A percentile compares a stretch with the other conserved stretches of the same genome.
Conservation (phyloP, 768 basidiomycete species). For the Lactarius trivialis region DNA sequence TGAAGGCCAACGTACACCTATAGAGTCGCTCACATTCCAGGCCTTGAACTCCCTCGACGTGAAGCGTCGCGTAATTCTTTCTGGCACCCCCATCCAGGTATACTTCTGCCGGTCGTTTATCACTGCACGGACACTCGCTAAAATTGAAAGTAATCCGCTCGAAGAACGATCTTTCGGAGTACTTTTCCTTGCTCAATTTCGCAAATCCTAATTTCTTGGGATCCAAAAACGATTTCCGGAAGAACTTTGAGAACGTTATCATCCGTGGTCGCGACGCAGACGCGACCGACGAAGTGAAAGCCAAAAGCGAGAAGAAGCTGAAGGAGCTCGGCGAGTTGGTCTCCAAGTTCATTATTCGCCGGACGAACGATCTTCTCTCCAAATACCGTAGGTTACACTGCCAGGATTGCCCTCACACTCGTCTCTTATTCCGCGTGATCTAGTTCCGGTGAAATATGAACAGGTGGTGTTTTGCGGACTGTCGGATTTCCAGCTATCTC, state of each 20-base stretch:
- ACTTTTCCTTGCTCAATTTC: slow-evolving; percentile 88
- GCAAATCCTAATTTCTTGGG: slow-evolving; percentile 90
- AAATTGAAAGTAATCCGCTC: neutral
- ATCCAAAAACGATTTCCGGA: slow-evolving; percentile 83
- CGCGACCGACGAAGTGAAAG: slow-evolving; percentile 71
- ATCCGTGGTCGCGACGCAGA: slow-evolving; percentile 86
- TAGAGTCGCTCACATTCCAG: slow-evolving; percentile 84
- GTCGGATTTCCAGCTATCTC: slow-evolving; percentile 73
- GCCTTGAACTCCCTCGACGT: slow-evolving; percentile 79
- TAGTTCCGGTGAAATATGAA: slow-evolving; percentile 99
- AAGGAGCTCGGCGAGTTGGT: slow-evolving; percentile 86
- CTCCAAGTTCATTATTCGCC: slow-evolving; percentile 88
- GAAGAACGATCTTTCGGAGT: slow-evolving; percentile 90
- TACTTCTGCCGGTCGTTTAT: neutral
- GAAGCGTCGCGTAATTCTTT: slow-evolving; percentile 85
- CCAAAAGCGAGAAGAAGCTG: slow-evolving; percentile 80
- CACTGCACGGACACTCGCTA: neutral
- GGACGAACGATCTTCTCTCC: slow-evolving; percentile 89
- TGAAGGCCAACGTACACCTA: neutral
- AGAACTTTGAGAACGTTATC: slow-evolving; percentile 91
- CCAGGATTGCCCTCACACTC: neutral
- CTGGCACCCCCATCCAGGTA: slow-evolving; percentile 90
- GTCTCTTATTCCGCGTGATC: neutral
- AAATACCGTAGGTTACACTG: slow-evolving; percentile 70
- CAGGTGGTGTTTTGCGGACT: slow-evolving; percentile 92